phyloP scores from a whole-genome alignment of 805 yeast species.

The Wickerhamomyces kurtzmanii region DNA sequence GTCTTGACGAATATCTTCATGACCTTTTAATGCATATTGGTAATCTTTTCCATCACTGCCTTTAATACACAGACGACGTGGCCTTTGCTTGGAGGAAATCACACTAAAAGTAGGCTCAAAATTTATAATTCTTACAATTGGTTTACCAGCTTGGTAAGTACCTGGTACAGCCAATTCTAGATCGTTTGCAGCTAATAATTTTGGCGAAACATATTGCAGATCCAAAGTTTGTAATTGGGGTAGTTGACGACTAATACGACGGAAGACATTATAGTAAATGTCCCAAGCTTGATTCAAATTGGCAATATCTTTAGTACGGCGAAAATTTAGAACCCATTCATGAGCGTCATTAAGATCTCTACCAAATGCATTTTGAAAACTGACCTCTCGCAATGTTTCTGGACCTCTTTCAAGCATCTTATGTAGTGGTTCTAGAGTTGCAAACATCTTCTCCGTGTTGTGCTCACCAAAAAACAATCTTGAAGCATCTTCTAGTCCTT shows the following conservation, averaged over 20 bases:
- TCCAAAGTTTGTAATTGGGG: slow-evolving; percentile 84
- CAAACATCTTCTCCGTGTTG: slow-evolving; percentile 90
- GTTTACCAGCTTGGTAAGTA: slow-evolving; percentile 78
- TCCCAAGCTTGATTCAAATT: slow-evolving; percentile 98
- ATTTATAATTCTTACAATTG: slow-evolving; percentile 57
- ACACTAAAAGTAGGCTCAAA: slow-evolving; percentile 83
- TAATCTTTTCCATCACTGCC: slow-evolving; percentile 94
- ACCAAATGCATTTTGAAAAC: slow-evolving; percentile 90
- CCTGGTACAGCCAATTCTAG: slow-evolving; percentile 91
- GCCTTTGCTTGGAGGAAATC: slow-evolving; percentile 92
- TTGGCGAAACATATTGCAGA: slow-evolving; percentile 89
- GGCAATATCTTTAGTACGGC: slow-evolving; percentile 75
- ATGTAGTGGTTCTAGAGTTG: slow-evolving; percentile 83
- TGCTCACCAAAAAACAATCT: slow-evolving; percentile 89
- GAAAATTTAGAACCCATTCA: slow-evolving; percentile 85
- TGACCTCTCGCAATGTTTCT: slow-evolving; percentile 83
- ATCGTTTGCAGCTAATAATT: slow-evolving; percentile 65
- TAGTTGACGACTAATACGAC: slow-evolving; percentile 80
- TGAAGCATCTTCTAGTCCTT: slow-evolving; percentile 94
- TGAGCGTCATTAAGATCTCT: slow-evolving; percentile 87
- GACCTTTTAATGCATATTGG: slow-evolving; percentile 80
- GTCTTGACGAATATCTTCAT: slow-evolving; percentile 97
- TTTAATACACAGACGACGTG: slow-evolving; percentile 66
- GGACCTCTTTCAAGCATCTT: slow-evolving; percentile 79
- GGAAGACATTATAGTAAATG: slow-evolving; percentile 85